These are phyloP conservation scores for Venturia carpophila DNA, from an alignment of 2,329 filamentous ascomycete genomes.

Conservation along the genomic window DNA sequence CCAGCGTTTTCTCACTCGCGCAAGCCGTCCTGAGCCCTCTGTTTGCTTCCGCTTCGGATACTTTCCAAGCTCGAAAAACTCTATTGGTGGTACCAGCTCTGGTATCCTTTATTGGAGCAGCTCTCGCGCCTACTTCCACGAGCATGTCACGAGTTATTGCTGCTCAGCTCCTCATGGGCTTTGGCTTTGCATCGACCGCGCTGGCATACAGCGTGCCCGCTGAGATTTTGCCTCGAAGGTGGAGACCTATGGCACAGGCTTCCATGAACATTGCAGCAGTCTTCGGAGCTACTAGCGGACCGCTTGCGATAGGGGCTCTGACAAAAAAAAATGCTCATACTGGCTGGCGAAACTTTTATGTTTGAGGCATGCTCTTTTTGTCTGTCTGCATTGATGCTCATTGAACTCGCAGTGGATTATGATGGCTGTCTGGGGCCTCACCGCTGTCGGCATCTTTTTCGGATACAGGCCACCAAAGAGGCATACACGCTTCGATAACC, in stretches of 20 bases:
- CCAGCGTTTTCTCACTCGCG: background rate
- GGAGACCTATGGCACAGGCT: constrained; percentile 15
- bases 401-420: background rate
- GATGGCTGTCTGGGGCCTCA: constrained; percentile 6
- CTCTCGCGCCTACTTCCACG: background rate
- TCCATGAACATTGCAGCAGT: constrained; percentile 3
- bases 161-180: background rate
- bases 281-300: background rate
- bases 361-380: background rate
- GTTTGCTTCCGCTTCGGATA: constrained; percentile 8
- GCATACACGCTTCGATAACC: background rate
- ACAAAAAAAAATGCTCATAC: constrained; percentile 1
- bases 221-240: background rate
- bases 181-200: background rate
- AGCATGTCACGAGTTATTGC: constrained; percentile 5
- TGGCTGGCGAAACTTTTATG: constrained; percentile 8
- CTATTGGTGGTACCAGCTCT: background rate
- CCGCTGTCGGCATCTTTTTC: constrained; percentile 4
- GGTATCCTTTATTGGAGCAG: constrained; percentile 8
- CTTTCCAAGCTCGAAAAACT: constrained; percentile 9
- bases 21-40: constrained; percentile 5
- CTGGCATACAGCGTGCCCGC: constrained; percentile 1
- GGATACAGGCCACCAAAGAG: constrained; percentile 10
- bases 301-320: constrained; percentile 5
- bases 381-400: background rate